Conservation (phyloP, 2,329 filamentous ascomycete species). For the Fusarium acutatum region DNA sequence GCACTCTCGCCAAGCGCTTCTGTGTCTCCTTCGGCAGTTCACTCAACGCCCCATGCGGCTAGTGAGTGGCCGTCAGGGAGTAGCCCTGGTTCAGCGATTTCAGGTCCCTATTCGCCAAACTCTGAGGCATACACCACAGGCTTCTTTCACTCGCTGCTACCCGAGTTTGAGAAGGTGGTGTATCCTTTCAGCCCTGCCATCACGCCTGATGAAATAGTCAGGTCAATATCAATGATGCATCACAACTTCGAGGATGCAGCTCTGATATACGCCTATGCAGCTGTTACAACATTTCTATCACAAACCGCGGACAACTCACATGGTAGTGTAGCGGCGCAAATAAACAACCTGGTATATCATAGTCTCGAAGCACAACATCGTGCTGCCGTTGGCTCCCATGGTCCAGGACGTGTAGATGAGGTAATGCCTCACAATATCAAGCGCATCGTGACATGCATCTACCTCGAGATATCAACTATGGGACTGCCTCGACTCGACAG, state of each 20-base stretch:
- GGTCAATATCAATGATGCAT: slow-evolving; percentile 32
- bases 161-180: slow-evolving; percentile 34
- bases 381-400: slow-evolving; percentile 42
- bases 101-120: slow-evolving; percentile 21
- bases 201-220: slow-evolving; percentile 27
- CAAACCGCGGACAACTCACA: slow-evolving; percentile 32
- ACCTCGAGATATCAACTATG: slow-evolving; percentile 62
- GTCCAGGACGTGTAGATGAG: slow-evolving; percentile 49
- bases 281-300: slow-evolving; percentile 34
- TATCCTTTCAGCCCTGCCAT: slow-evolving; percentile 35
- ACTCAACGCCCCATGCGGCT: slow-evolving; percentile 14
- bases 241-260: slow-evolving; percentile 30
- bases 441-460: slow-evolving; percentile 60
- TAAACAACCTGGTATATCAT: slow-evolving; percentile 36
- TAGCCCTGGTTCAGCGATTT: slow-evolving; percentile 22
- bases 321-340: slow-evolving; percentile 30
- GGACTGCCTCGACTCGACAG: slow-evolving; percentile 57
- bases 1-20: slow-evolving; percentile 26
- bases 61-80: slow-evolving; percentile 24
- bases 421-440: slow-evolving; percentile 52
- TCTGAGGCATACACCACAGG: slow-evolving; percentile 24
- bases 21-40: slow-evolving; percentile 24
- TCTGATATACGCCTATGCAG: slow-evolving; percentile 33
- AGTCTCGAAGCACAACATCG: slow-evolving; percentile 43
- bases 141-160: slow-evolving; percentile 28